Percentiles rank a stretch among this genome's conserved stretches.
Conservation (phyloP, 192 early-diverging fungal species). For the Backusella westeae region DNA sequence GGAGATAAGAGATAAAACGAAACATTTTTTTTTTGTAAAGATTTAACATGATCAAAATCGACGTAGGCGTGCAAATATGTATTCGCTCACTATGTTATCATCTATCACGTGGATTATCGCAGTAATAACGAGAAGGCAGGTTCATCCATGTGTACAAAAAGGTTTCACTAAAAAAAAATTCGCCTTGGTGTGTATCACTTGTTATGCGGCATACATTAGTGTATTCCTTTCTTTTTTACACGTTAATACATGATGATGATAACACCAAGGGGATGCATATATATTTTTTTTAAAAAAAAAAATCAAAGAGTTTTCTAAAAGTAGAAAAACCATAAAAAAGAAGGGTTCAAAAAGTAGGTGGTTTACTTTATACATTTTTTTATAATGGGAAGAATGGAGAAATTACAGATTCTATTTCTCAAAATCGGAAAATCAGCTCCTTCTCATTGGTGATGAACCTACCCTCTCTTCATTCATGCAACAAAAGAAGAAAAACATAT, state of each 20-base stretch:
- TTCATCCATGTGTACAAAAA: background rate
- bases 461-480: background rate
- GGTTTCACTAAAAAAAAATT: background rate
- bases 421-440: background rate
- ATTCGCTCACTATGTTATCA: background rate
- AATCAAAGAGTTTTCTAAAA: background rate
- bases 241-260: background rate
- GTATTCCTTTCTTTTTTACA: background rate
- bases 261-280: background rate
- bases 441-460: background rate
- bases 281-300: background rate
- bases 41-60: background rate
- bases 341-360: background rate
- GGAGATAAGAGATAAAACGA: background rate
- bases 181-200: background rate
- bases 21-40: background rate
- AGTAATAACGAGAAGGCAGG: background rate
- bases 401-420: background rate
- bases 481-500: background rate
- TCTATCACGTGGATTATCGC: background rate
- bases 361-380: background rate
- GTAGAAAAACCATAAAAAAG: background rate
- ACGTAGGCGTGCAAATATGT: background rate
- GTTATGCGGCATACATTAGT: background rate
- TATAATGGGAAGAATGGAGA: background rate